A percentile compares a stretch with the other conserved stretches of the same genome.
These are phyloP conservation scores for Backusella sp. DNA, from an alignment of 192 early-diverging fungal genomes.

Conservation along the genomic window DNA sequence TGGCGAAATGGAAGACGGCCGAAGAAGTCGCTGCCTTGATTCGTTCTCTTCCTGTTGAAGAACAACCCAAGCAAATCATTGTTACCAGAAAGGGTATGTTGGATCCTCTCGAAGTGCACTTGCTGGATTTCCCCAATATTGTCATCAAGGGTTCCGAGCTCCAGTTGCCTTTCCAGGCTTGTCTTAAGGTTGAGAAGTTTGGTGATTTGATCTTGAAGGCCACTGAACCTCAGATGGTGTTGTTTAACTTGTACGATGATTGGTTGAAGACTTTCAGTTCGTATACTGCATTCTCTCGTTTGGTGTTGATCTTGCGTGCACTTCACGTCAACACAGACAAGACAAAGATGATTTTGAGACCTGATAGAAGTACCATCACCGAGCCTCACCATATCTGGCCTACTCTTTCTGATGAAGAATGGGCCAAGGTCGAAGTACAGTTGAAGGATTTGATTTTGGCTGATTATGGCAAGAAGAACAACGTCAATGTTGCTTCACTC, in stretches of 20 bases:
- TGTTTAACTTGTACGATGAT: constrained; percentile 93
- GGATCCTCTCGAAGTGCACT: constrained; percentile 96
- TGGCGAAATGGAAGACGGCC: constrained; percentile 99
- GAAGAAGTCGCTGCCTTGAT: constrained; percentile 99
- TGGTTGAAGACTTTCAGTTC: constrained; percentile 94
- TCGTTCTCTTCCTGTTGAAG: constrained; percentile 97
- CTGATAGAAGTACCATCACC: constrained; percentile 90
- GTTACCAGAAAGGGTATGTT: constrained; percentile 99
- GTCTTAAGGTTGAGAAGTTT: constrained; percentile 98
- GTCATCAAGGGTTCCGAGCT: constrained; percentile 98
- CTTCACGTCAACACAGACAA: constrained; percentile 98
- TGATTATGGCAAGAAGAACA: constrained; percentile 99
- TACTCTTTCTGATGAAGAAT: constrained; percentile 93
- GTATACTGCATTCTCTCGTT: constrained; percentile 97
- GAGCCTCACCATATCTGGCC: constrained; percentile 99
- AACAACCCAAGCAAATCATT: constrained; percentile 99
- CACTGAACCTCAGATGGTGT: constrained; percentile 95
- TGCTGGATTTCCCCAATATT: constrained; percentile 98
- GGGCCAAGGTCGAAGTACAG: constrained; percentile 92
- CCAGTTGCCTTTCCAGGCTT: constrained; percentile 97
- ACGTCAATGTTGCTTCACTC: constrained; percentile 94
- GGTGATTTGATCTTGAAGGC: constrained; percentile 98
- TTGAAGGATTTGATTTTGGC: constrained; percentile 97
- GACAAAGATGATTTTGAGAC: constrained; percentile 93
- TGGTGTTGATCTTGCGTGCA: constrained; percentile 94